Base-by-base conservation (phyloP, 2,329 filamentous ascomycete species). In the Cercospora brassicicola region DNA sequence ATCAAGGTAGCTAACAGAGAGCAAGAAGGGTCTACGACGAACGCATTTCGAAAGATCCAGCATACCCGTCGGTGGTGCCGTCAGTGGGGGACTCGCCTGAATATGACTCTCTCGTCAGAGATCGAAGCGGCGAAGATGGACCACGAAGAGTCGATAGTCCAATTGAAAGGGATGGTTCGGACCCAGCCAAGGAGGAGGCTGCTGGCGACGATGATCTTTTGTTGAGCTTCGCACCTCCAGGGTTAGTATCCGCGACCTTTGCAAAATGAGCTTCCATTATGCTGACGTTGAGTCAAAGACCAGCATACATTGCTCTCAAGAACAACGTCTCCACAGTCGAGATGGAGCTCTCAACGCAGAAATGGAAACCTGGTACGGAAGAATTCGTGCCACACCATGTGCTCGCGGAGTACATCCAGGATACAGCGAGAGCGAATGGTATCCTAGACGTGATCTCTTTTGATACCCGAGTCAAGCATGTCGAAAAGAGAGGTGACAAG, bases 361-460 rank as follows among this genome's bases (percentile, higher is more conserved):
- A 75, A 5, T 92, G 89, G 85, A 87, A 88, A 0, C 77, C 83
- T 5, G 86, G 85, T 0, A 90, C 88, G 0, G 83, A 84, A 2
- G 85, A 88, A 15, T 87, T 86, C 67, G 85, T 89, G 4, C 84
- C 80, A 2, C 89, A 91, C 67, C 73, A 78, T 15, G 81, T 85
- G 0, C 78, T 91, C 8, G 84, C 84, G 36, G 79, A 84, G 1
- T 91, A 91, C 72, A 84, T 91, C 4, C 85, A 89, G 67, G 82
- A 84, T n/a, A 85, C 88, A 0, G 84, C 88, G 0, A 70, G 71
- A 0, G 77, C 81, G 1, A 82, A 84, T 1, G 84, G 84, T 0
- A 84, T 90, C 0, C 76, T 86, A 2, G 76, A 80, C 0, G 73
- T 82, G 8, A 87, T 87, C 0, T 73, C 79, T 0, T 90, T 87